A percentile compares a stretch with the other conserved stretches of the same genome.
These are phyloP conservation scores for Endotrypanum monterogeii DNA, from an alignment of 208 protist species.

Conservation along the genomic window DNA sequence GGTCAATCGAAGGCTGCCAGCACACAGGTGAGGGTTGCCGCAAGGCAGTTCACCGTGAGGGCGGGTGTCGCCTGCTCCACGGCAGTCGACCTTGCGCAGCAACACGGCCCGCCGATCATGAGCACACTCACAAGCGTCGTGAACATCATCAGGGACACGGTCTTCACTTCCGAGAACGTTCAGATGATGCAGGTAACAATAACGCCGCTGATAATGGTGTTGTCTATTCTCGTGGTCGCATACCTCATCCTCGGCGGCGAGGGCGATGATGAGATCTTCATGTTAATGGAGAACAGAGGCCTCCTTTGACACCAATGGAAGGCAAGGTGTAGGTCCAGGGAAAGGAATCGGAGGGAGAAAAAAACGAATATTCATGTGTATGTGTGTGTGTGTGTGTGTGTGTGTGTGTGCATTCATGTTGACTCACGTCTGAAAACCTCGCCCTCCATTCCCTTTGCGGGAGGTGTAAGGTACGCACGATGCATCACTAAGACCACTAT, in stretches of 20 bases:
- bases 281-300: conserved; percentile 1
- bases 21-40: conserved; percentile 7
- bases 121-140: conserved; percentile 7
- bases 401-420: background rate
- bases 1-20: conserved; percentile 8
- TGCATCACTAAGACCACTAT: no score
- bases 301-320: background rate
- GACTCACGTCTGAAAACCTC: no score
- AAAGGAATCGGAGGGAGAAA: no score
- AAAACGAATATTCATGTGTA: background rate
- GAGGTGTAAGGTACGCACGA: no score
- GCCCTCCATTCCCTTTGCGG: no score
- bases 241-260: conserved; percentile 22
- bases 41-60: conserved; percentile 8
- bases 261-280: conserved; percentile 8
- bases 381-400: background rate
- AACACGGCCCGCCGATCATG: conserved; percentile 26
- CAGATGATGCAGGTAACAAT: conserved; percentile 30
- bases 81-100: conserved; percentile 12
- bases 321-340: background rate
- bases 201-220: conserved; percentile 31
- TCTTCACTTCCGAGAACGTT: conserved; percentile 43
- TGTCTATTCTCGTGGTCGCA: conserved; percentile 8
- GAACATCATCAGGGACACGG: conserved; percentile 17
- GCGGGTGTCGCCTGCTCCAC: background rate